Conservation (phyloP, 1,284 basidiomycete genomes). For the Cutaneotrichosporon cyanovorans region DNA sequence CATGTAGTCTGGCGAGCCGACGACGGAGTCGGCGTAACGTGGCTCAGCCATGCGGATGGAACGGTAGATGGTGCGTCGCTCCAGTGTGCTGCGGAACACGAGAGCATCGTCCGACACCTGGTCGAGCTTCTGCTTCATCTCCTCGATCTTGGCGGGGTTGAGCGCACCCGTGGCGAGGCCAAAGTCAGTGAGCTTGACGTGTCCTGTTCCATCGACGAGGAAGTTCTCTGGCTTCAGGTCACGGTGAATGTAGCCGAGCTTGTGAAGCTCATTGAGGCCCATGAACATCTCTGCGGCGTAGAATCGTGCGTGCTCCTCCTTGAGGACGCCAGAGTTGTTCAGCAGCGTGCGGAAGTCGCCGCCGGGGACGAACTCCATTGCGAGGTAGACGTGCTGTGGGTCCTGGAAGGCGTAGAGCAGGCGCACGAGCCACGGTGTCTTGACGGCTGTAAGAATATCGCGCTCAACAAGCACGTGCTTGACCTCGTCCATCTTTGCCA, state of each 20-base stretch:
- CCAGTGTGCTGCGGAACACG: constrained; percentile 84
- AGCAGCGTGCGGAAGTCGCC: constrained; percentile 91
- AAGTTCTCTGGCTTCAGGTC: constrained; percentile 98
- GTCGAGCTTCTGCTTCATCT: constrained; percentile 89
- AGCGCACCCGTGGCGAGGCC: constrained; percentile 94
- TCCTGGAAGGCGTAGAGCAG: constrained; percentile 94
- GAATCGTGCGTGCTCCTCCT: constrained; percentile 88
- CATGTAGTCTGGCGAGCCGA: constrained; percentile 91
- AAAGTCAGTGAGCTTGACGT: constrained; percentile 98
- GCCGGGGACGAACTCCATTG: constrained; percentile 97
- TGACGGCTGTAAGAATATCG: constrained; percentile 89
- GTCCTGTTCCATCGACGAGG: constrained; percentile 87
- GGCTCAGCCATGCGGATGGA: constrained; percentile 85
- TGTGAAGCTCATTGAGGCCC: constrained; percentile 82
- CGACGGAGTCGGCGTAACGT: constrained; percentile 93
- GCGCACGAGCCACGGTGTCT: constrained; percentile 88
- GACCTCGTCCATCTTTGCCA: constrained; percentile 92
- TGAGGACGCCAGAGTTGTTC: constrained; percentile 92
- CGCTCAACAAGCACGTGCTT: constrained; percentile 93
- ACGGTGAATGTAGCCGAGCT: constrained; percentile 92
- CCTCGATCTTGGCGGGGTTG: constrained; percentile 91
- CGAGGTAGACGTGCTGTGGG: constrained; percentile 76
- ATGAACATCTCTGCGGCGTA: constrained; percentile 96
- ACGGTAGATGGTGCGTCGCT: constrained; percentile 89
- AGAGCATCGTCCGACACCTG: constrained; percentile 92